Evolutionary conservation across 192 early-diverging fungal species (phyloP), one percentile per base, ranked within the genome.

Genomic region (Rhizophagus prolifer): DNA sequence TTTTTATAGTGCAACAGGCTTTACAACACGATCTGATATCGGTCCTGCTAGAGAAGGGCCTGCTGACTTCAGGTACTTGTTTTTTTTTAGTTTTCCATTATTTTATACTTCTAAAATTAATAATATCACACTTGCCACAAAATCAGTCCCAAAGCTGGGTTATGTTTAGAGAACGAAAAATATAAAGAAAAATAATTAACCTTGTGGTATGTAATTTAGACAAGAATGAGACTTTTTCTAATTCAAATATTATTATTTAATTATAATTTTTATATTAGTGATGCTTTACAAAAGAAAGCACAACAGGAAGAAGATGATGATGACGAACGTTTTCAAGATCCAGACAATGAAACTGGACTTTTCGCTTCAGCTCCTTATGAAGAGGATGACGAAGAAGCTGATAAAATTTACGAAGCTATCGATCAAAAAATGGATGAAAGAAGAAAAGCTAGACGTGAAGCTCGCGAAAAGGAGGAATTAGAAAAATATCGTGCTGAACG

Each of bases 1-100:
- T 25, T 19, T 69, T 58, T 31, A 71, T 77, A 86, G 89, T 77
- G 97, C 97, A 1, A 94, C 95, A 10, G 97, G 97, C 9, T 99
- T 99, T 78, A 99, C 97, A 14, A 99, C 97, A 28, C 92, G 96
- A 30, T 96, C 96, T 9, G 97, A 99, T 86, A 96, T 99, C 75
- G 97, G 97, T 63, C 95, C 96, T 30, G 97, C 96, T 7, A 90
- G 95, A 75, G 96, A 98, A 78, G 81, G 87, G 38, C 82, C 84
- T 2, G 79, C 83, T 25, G 82, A 84, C 54, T 65, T 75, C 62
- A 79, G 79, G 86, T 89, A 86, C 62, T 80, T 38, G 13, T 58
- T 4, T 21, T 34, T 34, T 41, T 46, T n/a, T 36, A 1, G 7
- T 21, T 31, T 30, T 58, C 61, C 19, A 8, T 23, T 21, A 7